Conservation (phyloP, 768 basidiomycete species). For the Leccinum longicurvipes region DNA sequence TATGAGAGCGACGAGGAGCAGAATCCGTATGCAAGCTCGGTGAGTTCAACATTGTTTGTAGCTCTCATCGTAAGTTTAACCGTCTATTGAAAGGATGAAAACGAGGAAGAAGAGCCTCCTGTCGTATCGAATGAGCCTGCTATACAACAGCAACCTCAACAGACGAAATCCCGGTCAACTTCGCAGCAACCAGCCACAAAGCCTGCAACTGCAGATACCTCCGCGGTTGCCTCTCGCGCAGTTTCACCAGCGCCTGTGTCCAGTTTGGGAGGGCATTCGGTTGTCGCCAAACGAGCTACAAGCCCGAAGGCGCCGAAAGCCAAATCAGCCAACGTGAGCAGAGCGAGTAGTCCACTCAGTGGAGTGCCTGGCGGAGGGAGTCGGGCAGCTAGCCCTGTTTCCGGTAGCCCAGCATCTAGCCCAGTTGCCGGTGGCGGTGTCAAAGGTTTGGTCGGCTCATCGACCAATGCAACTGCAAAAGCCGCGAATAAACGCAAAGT, state of each 20-base stretch:
- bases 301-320: conserved; percentile 71
- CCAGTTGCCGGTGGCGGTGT: conserved; percentile 20
- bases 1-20: conserved; percentile 80
- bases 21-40: conserved; percentile 81
- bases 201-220: conserved; percentile 28
- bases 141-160: conserved; percentile 39
- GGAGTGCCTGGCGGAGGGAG: conserved; percentile 39
- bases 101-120: conserved; percentile 66
- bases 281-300: conserved; percentile 81
- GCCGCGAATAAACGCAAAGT: conserved; percentile 61
- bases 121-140: conserved; percentile 41
- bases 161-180: conserved; percentile 43
- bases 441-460: conserved; percentile 24
- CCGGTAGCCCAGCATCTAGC: conserved; percentile 35
- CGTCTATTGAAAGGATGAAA: conserved; percentile 48
- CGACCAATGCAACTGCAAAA: conserved; percentile 35
- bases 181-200: conserved; percentile 38
- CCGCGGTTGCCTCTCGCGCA: conserved; percentile 46
- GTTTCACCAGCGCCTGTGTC: conserved; percentile 50
- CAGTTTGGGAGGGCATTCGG: conserved; percentile 68
- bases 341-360: conserved; percentile 57
- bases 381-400: conserved; percentile 49
- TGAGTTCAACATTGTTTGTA: conserved; percentile 32
- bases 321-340: conserved; percentile 44
- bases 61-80: neutral